These are phyloP conservation scores for Sparassis latifolia DNA, from an alignment of 1,284 basidiomycete species.

Conservation along the genomic window DNA sequence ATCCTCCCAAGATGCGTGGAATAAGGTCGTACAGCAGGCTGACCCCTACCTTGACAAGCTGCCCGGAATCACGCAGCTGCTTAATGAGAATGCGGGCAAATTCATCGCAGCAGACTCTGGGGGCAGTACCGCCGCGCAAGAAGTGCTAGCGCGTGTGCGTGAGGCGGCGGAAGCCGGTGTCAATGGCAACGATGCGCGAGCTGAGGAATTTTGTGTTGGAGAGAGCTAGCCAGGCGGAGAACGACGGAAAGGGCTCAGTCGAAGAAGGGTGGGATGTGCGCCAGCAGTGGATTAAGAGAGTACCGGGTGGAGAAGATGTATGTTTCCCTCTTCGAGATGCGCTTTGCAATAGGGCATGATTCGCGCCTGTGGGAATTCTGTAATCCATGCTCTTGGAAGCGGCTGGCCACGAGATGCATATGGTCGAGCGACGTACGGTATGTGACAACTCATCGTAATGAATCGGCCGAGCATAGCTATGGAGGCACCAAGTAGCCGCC, in stretches of 20 bases:
- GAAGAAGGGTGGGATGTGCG: slow-evolving; percentile 14
- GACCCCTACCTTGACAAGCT: slow-evolving; percentile 25
- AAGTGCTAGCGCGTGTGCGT: slow-evolving; percentile 24
- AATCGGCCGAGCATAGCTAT: too few relatives aligned
- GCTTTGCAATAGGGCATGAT: too few relatives aligned
- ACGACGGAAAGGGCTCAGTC: slow-evolving; percentile 3
- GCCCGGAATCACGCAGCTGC: slow-evolving; percentile 22
- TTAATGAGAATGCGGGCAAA: slow-evolving; percentile 19
- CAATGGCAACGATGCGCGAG: slow-evolving; percentile 22
- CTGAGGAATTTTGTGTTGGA: slow-evolving; percentile 23
- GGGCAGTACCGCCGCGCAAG: slow-evolving; percentile 16
- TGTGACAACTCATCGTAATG: too few relatives aligned
- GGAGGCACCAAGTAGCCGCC: too few relatives aligned
- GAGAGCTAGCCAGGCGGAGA: slow-evolving; percentile 22
- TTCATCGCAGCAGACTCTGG: slow-evolving; percentile 15
- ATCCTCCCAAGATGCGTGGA: slow-evolving; percentile 25
- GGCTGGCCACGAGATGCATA: too few relatives aligned
- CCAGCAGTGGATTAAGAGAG: slow-evolving; percentile 20
- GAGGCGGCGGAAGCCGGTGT: slow-evolving; percentile 20
- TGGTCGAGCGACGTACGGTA: too few relatives aligned
- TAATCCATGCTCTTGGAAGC: too few relatives aligned
- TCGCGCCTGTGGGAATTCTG: too few relatives aligned
- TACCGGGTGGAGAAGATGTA: slow-evolving; percentile 27
- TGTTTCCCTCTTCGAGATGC: background rate
- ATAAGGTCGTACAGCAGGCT: slow-evolving; percentile 23